Evolutionary conservation across 208 protist species (phyloP).

Genomic region (Eutreptiella sp.): DNA sequence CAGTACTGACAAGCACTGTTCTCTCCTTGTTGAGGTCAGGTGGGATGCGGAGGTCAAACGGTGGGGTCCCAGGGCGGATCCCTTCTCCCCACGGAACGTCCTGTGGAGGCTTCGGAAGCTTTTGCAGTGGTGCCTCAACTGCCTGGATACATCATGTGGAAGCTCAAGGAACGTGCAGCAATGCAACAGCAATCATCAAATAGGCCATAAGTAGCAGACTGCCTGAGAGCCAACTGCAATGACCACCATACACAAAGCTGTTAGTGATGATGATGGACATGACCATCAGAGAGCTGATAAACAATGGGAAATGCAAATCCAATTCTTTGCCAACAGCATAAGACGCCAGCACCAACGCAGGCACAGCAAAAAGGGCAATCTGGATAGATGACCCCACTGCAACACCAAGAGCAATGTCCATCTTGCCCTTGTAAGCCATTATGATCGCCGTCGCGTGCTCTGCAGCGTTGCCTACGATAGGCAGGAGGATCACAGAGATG

Average conservation of each 20-base stretch:
- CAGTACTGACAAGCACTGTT: too few relatives aligned
- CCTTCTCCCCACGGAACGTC: too few relatives aligned
- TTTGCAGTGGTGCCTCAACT: too few relatives aligned
- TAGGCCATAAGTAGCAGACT: conserved; percentile 55
- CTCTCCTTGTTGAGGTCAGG: too few relatives aligned
- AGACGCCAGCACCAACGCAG: conserved; percentile 46
- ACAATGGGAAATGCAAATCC: conserved; percentile 56
- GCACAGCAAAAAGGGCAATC: conserved; percentile 60
- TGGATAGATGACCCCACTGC: conserved; percentile 58
- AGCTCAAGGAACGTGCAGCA: too few relatives aligned
- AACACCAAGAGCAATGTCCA: conserved; percentile 62
- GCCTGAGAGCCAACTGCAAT: conserved; percentile 57
- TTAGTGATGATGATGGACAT: conserved; percentile 53
- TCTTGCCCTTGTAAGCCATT: conserved; percentile 50
- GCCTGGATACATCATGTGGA: too few relatives aligned
- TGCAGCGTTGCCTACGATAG: conserved; percentile 50
- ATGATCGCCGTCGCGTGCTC: conserved; percentile 49
- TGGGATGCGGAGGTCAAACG: too few relatives aligned
- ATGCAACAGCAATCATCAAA: conserved; percentile 34
- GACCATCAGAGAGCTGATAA: conserved; percentile 50
- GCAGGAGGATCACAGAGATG: conserved; percentile 51
- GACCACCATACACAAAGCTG: conserved; percentile 42
- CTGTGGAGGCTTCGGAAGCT: too few relatives aligned
- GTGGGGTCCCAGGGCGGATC: too few relatives aligned
- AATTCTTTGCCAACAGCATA: conserved; percentile 48